phyloP scores from a whole-genome alignment of 2,329 filamentous ascomycete genomes.

The Alternaria sp. region DNA sequence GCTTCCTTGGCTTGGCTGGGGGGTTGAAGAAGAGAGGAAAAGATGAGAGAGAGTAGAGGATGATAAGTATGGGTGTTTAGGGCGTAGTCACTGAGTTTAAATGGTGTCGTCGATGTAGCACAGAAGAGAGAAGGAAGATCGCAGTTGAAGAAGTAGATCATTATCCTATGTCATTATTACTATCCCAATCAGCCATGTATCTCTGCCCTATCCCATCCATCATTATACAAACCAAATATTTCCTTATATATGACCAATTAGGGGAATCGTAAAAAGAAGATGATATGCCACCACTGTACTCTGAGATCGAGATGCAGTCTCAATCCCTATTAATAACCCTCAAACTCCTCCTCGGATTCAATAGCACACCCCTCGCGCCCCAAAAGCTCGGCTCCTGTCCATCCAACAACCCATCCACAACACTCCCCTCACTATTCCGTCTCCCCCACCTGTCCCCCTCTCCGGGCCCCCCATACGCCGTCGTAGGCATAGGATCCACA shows the following conservation, averaged over 20 bases:
- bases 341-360: slow-evolving; percentile 72
- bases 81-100: no score
- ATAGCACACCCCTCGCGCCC: slow-evolving; percentile 62
- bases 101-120: no score
- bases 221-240: background rate
- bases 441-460: slow-evolving; percentile 32
- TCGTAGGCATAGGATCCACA: slow-evolving; percentile 5
- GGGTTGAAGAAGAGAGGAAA: background rate
- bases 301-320: background rate
- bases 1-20: no score
- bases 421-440: slow-evolving; percentile 55
- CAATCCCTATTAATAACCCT: slow-evolving; percentile 69
- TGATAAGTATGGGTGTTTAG: no score
- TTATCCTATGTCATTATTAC: background rate
- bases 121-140: no score
- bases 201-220: background rate
- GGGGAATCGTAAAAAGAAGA: background rate
- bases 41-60: no score
- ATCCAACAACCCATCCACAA: slow-evolving; percentile 64
- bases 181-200: background rate
- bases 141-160: background rate
- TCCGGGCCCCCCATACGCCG: slow-evolving; percentile 24
- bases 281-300: background rate
- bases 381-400: slow-evolving; percentile 75
- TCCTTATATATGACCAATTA: background rate